phyloP scores from a whole-genome alignment of 2,329 filamentous ascomycete genomes.

The Hortaea werneckii region DNA sequence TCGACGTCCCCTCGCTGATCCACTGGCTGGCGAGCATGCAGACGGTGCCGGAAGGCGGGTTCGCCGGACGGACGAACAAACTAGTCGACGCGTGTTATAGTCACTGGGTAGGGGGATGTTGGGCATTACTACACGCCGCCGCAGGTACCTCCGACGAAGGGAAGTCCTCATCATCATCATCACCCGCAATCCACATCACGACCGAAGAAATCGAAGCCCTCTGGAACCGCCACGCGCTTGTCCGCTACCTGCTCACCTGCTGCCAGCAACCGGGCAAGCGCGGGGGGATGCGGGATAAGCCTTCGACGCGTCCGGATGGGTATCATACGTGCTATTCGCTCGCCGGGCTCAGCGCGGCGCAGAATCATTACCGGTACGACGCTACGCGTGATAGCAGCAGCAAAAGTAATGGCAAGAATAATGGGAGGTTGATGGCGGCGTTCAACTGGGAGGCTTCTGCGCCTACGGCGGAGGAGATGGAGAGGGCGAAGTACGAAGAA shows the following conservation, averaged over 20 bases:
- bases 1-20: constrained; percentile 67
- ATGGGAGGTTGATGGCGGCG: constrained; percentile 26
- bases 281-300: constrained; percentile 88
- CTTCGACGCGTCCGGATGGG: constrained; percentile 76
- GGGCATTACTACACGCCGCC: constrained; percentile 78
- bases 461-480: constrained; percentile 42
- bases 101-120: constrained; percentile 94
- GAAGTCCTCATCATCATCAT: neutral
- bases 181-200: neutral
- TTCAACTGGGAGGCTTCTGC: constrained; percentile 39
- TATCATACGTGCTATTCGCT: constrained; percentile 93
- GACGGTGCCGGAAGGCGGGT: constrained; percentile 82
- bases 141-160: constrained; percentile 43
- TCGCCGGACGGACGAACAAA: constrained; percentile 92
- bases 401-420: constrained; percentile 4
- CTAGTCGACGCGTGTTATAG: constrained; percentile 97
- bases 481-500: constrained; percentile 53
- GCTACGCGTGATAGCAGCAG: constrained; percentile 1
- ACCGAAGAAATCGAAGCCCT: constrained; percentile 47
- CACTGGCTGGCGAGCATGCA: constrained; percentile 86
- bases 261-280: constrained; percentile 60
- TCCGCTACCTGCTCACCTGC: constrained; percentile 81
- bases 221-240: constrained; percentile 75
- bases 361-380: constrained; percentile 50
- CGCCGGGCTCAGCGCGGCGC: constrained; percentile 70